Percentiles rank a stretch among this genome's conserved stretches.
These are phyloP conservation scores for Vigna angularis DNA, from an alignment of 306 rosid genomes.

Conservation along the genomic window DNA sequence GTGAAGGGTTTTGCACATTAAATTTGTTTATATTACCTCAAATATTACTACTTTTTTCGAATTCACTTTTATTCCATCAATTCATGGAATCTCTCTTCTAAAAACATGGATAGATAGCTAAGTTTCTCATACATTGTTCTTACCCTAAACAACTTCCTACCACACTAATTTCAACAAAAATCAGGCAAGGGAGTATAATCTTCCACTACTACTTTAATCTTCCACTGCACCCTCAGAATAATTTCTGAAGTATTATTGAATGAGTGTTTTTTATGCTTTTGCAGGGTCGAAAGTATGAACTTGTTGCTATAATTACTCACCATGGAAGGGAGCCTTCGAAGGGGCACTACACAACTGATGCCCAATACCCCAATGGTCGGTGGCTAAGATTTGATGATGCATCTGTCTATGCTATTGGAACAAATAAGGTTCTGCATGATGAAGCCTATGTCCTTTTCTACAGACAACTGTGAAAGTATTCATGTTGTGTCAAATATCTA, in stretches of 20 bases:
- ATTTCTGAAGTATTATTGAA: background rate
- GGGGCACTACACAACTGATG: constrained; percentile 97
- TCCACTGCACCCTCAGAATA: background rate
- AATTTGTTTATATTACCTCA: constrained; percentile 5
- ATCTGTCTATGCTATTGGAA: constrained; percentile 73
- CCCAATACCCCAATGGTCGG: constrained; percentile 60
- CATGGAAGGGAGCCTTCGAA: constrained; percentile 94
- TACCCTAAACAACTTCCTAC: background rate
- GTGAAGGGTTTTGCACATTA: background rate
- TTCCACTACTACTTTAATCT: constrained; percentile 1
- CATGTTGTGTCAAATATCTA: background rate
- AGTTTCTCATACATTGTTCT: background rate
- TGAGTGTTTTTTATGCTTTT: constrained; percentile 31
- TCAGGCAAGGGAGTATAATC: background rate
- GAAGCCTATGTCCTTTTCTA: constrained; percentile 92
- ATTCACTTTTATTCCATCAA: constrained; percentile 6
- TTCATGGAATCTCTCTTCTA: background rate
- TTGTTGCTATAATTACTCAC: constrained; percentile 93
- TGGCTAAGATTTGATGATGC: constrained; percentile 94
- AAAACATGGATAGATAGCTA: background rate
- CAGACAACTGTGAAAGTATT: constrained; percentile 58
- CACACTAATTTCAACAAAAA: background rate
- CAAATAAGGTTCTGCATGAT: constrained; percentile 77
- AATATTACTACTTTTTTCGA: background rate
- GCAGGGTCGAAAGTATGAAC: constrained; percentile 90